A percentile compares a stretch with the other conserved stretches of the same genome.
These are phyloP conservation scores for Stentor roeselii DNA, from an alignment of 73 alveolate genomes.

Conservation along the genomic window DNA sequence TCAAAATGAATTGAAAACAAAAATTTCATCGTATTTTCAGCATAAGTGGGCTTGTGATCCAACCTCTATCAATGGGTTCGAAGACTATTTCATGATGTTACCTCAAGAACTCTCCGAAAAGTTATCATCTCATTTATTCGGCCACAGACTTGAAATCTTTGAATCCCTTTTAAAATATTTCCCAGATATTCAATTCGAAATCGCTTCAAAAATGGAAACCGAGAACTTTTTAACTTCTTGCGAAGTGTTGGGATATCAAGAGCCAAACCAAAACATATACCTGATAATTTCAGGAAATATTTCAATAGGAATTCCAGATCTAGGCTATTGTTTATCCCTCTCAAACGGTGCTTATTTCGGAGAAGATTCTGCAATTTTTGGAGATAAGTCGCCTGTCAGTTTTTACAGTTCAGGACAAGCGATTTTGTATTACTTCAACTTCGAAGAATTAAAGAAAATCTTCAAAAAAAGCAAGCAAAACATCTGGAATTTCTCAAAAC, in stretches of 20 bases:
- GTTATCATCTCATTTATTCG: not conserved
- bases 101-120: not conserved
- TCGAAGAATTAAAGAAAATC: not conserved
- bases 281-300: not conserved
- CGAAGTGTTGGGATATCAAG: not conserved
- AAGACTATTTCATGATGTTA: not conserved
- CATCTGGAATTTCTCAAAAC: not conserved
- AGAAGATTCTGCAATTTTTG: not conserved
- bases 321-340: not conserved
- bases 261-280: no score
- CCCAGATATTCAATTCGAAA: not conserved
- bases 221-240: not conserved
- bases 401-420: not conserved
- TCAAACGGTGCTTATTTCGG: not conserved
- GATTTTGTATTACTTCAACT: no score
- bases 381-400: not conserved
- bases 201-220: not conserved
- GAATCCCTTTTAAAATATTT: not conserved
- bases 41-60: slow-evolving; percentile 6
- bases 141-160: not conserved
- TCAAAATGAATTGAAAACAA: not conserved
- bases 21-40: not conserved
- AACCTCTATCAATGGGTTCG: not conserved
- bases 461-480: not conserved
- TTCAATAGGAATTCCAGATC: not conserved